A percentile compares a stretch with the other conserved stretches of the same genome.
Conservation (phyloP, 495 filamentous ascomycete species). For the Cryomyces antarcticus region DNA sequence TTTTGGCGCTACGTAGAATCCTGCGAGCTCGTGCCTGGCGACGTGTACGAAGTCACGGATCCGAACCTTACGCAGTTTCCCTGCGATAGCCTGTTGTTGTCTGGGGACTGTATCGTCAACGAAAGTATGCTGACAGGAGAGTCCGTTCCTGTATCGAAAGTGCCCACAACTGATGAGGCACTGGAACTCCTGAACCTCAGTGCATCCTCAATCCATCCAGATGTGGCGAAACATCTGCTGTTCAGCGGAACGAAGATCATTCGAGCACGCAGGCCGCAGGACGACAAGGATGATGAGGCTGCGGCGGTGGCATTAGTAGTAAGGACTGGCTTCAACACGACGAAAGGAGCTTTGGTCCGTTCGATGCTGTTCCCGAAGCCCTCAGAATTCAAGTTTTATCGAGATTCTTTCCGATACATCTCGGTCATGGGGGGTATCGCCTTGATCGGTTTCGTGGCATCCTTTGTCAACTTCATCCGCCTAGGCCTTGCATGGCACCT, state of each 20-base stretch:
- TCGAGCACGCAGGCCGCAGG: conserved; percentile 69
- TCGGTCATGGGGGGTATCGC: conserved; percentile 92
- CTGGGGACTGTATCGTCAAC: conserved; percentile 95
- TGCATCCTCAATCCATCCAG: conserved; percentile 56
- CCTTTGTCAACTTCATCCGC: conserved; percentile 79
- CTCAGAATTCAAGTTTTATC: conserved; percentile 93
- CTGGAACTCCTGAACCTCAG: conserved; percentile 51
- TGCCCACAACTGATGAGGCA: conserved; percentile 64
- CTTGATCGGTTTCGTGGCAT: conserved; percentile 66
- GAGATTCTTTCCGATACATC: conserved; percentile 94
- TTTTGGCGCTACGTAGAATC: conserved; percentile 88
- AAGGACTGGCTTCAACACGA: conserved; percentile 90
- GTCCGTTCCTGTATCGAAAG: conserved; percentile 91
- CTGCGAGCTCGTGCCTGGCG: conserved; percentile 78
- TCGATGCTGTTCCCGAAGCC: conserved; percentile 99
- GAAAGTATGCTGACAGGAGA: conserved; percentile 99
- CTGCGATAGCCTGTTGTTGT: conserved; percentile 77
- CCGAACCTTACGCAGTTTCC: conserved; percentile 86
- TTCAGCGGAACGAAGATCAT: conserved; percentile 95
- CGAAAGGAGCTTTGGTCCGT: conserved; percentile 85
- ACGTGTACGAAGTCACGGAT: conserved; percentile 94
- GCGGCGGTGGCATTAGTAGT: conserved; percentile 82
- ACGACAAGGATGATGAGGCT: conserved; percentile 68
- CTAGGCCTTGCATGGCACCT: conserved; percentile 69
- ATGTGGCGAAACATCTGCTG: conserved; percentile 69